phyloP scores from a whole-genome alignment of 306 rosid genomes.

The Trifolium pratense region DNA sequence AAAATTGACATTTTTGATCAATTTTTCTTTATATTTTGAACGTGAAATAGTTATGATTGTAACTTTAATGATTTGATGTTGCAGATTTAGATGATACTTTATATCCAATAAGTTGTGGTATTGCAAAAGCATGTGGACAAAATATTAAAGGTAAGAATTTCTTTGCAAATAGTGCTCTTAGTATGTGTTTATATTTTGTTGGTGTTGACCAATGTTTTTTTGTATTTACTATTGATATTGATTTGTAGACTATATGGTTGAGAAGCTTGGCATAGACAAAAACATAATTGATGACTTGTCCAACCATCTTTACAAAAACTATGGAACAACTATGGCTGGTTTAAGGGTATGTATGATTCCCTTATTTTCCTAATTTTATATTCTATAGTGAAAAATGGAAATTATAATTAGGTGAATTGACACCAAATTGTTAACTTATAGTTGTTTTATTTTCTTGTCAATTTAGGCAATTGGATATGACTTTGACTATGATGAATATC shows the following conservation, averaged over 20 bases:
- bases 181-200: slow-evolving; percentile 1
- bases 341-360: slow-evolving; percentile 73
- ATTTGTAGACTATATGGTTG: slow-evolving; percentile 77
- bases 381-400: slow-evolving; percentile 8
- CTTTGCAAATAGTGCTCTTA: neutral
- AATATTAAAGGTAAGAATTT: slow-evolving; percentile 68
- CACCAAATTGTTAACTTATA: neutral
- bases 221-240: neutral
- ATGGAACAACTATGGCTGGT: slow-evolving; percentile 98
- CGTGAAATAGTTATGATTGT: neutral
- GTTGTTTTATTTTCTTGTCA: slow-evolving; percentile 23
- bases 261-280: slow-evolving; percentile 82
- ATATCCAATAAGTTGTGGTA: slow-evolving; percentile 79
- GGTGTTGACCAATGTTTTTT: slow-evolving; percentile 4
- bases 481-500: slow-evolving; percentile 93
- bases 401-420: slow-evolving; percentile 1
- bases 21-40: no score
- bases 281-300: slow-evolving; percentile 65
- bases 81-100: slow-evolving; percentile 95
- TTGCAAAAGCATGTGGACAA: slow-evolving; percentile 66
- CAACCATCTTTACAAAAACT: slow-evolving; percentile 76
- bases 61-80: slow-evolving; percentile 10
- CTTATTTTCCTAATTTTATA: neutral
- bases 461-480: slow-evolving; percentile 91
- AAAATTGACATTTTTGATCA: no score